These are phyloP conservation scores for Dendrothele bispora DNA, from an alignment of 768 basidiomycete genomes.

Conservation along the genomic window DNA sequence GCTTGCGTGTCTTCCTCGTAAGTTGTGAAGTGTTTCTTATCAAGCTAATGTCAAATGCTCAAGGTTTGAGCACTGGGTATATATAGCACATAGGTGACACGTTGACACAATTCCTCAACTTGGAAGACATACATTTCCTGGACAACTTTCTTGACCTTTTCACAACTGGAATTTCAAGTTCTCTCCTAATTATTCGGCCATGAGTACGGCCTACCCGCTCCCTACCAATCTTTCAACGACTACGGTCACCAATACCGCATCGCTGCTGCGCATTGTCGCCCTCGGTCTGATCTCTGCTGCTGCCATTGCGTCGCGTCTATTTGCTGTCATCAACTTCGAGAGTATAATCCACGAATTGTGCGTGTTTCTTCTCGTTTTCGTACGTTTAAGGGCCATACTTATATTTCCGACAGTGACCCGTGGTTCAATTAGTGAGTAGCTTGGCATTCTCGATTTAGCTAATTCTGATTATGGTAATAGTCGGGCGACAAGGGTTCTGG, in stretches of 20 bases:
- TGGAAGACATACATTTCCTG: no score
- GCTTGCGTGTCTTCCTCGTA: no score
- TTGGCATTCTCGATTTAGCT: conserved; percentile 8
- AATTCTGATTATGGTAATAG: conserved; percentile 35
- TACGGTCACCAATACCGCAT: conserved; percentile 84
- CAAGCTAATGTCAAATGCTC: no score
- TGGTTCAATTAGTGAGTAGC: conserved; percentile 97
- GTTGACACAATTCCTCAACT: no score
- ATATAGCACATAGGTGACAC: no score
- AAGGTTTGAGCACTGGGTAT: no score
- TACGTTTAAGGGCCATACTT: conserved; percentile 3
- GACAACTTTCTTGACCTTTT: no score
- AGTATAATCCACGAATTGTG: conserved; percentile 99
- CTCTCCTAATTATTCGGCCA: no score
- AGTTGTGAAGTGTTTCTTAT: no score
- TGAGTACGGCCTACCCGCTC: conserved; percentile 73
- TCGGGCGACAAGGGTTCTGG: conserved; percentile 90
- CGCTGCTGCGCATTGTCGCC: conserved; percentile 87
- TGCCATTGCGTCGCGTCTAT: conserved; percentile 93
- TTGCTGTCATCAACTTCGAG: conserved; percentile 97
- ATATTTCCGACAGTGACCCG: conserved; percentile 70
- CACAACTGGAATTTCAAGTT: no score
- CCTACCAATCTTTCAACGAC: conserved; percentile 67
- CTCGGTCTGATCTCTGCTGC: conserved; percentile 90
- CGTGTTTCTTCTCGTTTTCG: conserved; percentile 31